A percentile compares a stretch with the other conserved stretches of the same genome.
These are phyloP conservation scores for Candida montana DNA, from an alignment of 805 yeast species.

Conservation along the genomic window DNA sequence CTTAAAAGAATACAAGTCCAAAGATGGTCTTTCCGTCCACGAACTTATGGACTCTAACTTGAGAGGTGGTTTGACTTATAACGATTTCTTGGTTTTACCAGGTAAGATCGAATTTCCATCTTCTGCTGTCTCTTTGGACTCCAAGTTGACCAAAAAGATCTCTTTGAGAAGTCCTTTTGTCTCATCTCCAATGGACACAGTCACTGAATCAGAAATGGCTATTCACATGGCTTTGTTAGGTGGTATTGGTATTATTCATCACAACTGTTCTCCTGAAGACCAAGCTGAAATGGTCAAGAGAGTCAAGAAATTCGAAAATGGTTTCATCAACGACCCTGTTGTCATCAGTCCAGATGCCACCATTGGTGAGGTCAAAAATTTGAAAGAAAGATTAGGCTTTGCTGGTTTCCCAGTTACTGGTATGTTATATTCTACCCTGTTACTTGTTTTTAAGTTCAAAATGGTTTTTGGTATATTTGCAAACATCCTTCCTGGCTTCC, in stretches of 20 bases:
- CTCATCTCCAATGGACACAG: conserved; percentile 99
- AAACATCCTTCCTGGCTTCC: conserved; percentile 4
- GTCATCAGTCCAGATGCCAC: conserved; percentile 73
- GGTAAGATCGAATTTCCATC: conserved; percentile 92
- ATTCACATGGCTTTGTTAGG: conserved; percentile 97
- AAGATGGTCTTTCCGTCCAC: conserved; percentile 82
- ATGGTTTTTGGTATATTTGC: background rate
- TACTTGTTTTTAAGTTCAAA: too few species aligned
- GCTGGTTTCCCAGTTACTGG: conserved; percentile 99
- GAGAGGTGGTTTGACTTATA: conserved; percentile 96
- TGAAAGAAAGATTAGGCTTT: conserved; percentile 76
- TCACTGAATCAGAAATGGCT: conserved; percentile 96
- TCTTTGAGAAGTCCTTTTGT: conserved; percentile 90
- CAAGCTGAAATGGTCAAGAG: conserved; percentile 98
- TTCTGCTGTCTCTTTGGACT: conserved; percentile 67
- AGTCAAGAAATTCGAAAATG: conserved; percentile 96
- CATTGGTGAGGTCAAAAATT: conserved; percentile 71
- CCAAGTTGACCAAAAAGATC: conserved; percentile 88
- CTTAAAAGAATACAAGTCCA: conserved; percentile 57
- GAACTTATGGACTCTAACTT: conserved; percentile 83
- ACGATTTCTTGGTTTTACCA: conserved; percentile 92
- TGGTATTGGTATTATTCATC: conserved; percentile 98
- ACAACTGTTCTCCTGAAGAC: conserved; percentile 93
- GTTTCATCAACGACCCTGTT: conserved; percentile 92
- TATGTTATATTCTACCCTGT: conserved; percentile 45